Evolutionary conservation across 148 eudicot genomes (phyloP).

Genomic region (Mesembryanthemum crystallinum): DNA sequence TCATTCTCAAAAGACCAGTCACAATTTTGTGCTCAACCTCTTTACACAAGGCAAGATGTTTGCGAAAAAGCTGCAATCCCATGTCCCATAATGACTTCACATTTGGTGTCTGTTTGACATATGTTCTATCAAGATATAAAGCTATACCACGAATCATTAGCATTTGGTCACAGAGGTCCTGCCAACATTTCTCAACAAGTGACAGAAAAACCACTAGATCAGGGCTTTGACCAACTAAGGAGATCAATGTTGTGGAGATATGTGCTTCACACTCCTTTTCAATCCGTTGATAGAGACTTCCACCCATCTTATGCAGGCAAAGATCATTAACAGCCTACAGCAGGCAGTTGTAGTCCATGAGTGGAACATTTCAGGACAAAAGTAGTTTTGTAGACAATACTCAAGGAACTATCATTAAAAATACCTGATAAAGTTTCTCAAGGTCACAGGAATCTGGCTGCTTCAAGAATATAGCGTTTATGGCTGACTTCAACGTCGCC

Average conservation of each 20-base stretch:
- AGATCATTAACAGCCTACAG: constrained; percentile 90
- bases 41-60: constrained; percentile 74
- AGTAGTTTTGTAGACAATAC: neutral
- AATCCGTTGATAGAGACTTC: constrained; percentile 82
- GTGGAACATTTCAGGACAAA: constrained; percentile 8
- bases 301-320: constrained; percentile 90
- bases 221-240: constrained; percentile 92
- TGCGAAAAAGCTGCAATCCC: constrained; percentile 95
- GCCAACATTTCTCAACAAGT: constrained; percentile 92
- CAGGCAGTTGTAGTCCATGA: neutral
- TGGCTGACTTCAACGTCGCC: constrained; percentile 85
- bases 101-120: constrained; percentile 82
- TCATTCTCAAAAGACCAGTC: constrained; percentile 92
- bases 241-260: constrained; percentile 59
- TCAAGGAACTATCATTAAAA: neutral
- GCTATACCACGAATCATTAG: constrained; percentile 97
- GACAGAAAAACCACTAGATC: constrained; percentile 89
- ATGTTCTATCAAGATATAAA: constrained; percentile 89
- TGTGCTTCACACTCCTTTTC: constrained; percentile 87
- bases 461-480: constrained; percentile 87
- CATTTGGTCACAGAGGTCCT: constrained; percentile 96
- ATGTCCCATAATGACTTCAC: constrained; percentile 95
- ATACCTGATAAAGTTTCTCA: constrained; percentile 91
- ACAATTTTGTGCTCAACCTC: constrained; percentile 96
- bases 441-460: constrained; percentile 84